Base-by-base conservation (phyloP, 495 filamentous ascomycete genomes). In the Penicillium angulare region DNA sequence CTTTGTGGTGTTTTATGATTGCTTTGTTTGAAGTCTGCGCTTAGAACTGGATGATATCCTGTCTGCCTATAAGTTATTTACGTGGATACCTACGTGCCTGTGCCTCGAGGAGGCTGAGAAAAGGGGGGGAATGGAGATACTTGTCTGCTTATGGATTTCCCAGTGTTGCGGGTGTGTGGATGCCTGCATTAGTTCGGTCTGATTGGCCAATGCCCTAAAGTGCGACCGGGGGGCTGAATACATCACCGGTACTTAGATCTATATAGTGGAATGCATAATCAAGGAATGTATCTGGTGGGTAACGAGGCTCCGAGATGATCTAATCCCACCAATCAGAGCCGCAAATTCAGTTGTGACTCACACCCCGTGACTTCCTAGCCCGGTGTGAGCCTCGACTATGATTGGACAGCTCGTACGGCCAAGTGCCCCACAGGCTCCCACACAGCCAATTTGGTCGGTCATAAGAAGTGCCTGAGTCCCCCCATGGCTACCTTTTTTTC, bases 381-480 rank as follows among this genome's bases (percentile, higher is more conserved):
- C 43, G 13, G 43, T 59, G 26, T 15, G 56, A 61, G 39, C 58
- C 26, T 15, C 2, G 2, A 9, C 5, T 16, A 12, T 48, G 5
- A 48, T 39, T 48, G 45, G 45, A 8, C 16, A 2, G 3, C 10
- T 15, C 57, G 56, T 67, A 64, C 64, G 64, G 67, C 23, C 23
- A 36, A 16, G 26, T 22, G 13, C 1, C 39, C 49, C 50, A 29
- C 43, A n/a, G 29, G 42, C 58, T 26, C 45, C 51, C 69, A 64
- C 67, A 67, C 64, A 61, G 43, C 23, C 46, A 41, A 50, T 45
- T 38, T 47, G 32, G 27, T 32, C 41, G 50, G 36, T 55, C 53
- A 72, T 70, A 73, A 70, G 60, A 67, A 66, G 62, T 72, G 67
- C 71, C 71, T 74, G 63, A 69, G 48, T 64, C 49, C 60, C 53